Evolutionary conservation across 306 rosid genomes (phyloP), one percentile per base, ranked within the genome.

Genomic region (Cucurbita pepo): DNA sequence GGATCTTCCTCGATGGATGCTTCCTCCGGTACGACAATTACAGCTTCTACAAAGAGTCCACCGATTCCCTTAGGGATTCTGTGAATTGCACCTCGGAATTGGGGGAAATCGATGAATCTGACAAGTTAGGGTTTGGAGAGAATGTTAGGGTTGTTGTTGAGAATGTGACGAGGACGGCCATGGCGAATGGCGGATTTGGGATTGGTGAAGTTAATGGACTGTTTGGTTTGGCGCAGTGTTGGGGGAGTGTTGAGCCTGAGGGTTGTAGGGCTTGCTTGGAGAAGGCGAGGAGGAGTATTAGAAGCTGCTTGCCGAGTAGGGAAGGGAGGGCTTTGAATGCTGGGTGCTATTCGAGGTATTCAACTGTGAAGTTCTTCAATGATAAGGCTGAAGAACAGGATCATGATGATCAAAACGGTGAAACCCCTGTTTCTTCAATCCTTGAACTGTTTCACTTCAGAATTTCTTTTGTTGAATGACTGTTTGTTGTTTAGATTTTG

Each of bases 1-100:
- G 85, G 36, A 84, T 92, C 19, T 89, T 60, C 80, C 95, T 89
- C n/a, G 97, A 92, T 22, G 97, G 97, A 8, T 92, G 97, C 82
- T 89, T 86, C 83, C 87, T 89, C 8, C 86, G 97, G 41, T 92
- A 92, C 19, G 97, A 92, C 30, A 82, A 76, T 72, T 89, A 86
- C 85, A 80, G 77, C 56, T 92, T 92, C 85, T 92, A 82, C 72
- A 5, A 37, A 0, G 88, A 92, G 54, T 11, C 54, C 10, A 77
- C 79, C 0, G 83, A 81, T 53, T 44, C 85, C 11, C 8, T 36
- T 0, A 34, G 58, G 38, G 97, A 89, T 56, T 18, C 69, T 0
- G 78, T 85, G 7, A 84, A 83, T 56, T 92, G 97, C 78, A 77
- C 69, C 79, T 72, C 88, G 3, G 11, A 22, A 5, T n/a, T 5